phyloP scores from a whole-genome alignment of 2,329 filamentous ascomycete genomes.

The Dryadomyces quercivorus region DNA sequence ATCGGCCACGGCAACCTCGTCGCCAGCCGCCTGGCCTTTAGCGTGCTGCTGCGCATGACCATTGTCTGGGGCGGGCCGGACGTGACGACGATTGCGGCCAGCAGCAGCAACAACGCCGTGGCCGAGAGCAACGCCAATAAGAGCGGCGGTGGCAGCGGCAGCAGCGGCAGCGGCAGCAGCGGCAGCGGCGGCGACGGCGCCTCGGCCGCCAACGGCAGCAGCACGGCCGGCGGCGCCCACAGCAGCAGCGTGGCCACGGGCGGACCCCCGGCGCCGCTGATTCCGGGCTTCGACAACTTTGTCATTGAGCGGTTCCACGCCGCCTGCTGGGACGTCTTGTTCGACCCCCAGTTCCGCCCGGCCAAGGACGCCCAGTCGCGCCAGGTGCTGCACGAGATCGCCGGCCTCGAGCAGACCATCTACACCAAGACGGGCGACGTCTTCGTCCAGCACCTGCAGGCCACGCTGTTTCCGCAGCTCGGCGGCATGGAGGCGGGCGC shows the following conservation, averaged over 20 bases:
- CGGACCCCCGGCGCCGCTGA: conserved; percentile 36
- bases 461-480: conserved; percentile 50
- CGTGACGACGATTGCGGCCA: conserved; percentile 42
- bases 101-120: conserved; percentile 21
- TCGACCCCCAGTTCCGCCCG: conserved; percentile 66
- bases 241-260: background rate
- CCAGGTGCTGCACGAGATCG: conserved; percentile 80
- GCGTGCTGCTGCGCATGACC: conserved; percentile 72
- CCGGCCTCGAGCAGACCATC: conserved; percentile 75
- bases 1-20: conserved; percentile 47
- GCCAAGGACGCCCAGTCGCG: conserved; percentile 74
- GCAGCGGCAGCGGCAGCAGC: background rate
- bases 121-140: background rate
- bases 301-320: conserved; percentile 82
- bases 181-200: background rate
- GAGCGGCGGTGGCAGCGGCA: background rate
- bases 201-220: background rate
- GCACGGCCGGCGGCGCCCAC: background rate
- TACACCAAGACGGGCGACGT: conserved; percentile 78
- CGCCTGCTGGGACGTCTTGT: conserved; percentile 79
- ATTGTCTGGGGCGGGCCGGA: conserved; percentile 85
- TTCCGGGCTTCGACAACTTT: conserved; percentile 87
- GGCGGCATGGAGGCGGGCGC: conserved; percentile 43
- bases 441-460: conserved; percentile 60
- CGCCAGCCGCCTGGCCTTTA: conserved; percentile 62